phyloP scores from a whole-genome alignment of 371 early-diverging fungal species.

The Lichtheimia hyalospora region DNA sequence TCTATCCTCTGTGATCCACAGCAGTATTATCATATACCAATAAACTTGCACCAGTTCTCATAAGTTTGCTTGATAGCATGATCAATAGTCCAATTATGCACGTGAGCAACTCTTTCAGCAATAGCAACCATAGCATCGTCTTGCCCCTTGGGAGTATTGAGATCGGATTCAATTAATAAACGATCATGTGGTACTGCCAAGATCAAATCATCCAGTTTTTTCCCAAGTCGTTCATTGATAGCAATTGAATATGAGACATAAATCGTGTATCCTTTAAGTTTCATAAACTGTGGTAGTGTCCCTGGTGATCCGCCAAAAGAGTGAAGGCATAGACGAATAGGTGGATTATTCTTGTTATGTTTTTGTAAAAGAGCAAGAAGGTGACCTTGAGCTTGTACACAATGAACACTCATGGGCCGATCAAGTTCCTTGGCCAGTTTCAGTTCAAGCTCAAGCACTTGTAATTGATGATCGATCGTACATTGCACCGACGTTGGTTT shows the following conservation, averaged over 20 bases:
- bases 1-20: not conserved
- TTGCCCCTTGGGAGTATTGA: slow-evolving; percentile 58
- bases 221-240: slow-evolving; percentile 55
- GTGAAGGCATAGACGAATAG: slow-evolving; percentile 72
- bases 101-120: slow-evolving; percentile 60
- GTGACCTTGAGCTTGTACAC: slow-evolving; percentile 79
- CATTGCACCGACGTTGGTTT: slow-evolving; percentile 48
- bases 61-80: slow-evolving; percentile 55
- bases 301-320: slow-evolving; percentile 84
- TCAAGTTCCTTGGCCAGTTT: slow-evolving; percentile 66
- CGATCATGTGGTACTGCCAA: slow-evolving; percentile 70
- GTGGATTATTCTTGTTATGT: slow-evolving; percentile 14
- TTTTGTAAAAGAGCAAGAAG: slow-evolving; percentile 54
- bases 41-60: slow-evolving; percentile 67
- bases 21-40: slow-evolving; percentile 19
- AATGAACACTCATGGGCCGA: slow-evolving; percentile 79
- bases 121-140: slow-evolving; percentile 63
- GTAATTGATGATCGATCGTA: slow-evolving; percentile 67
- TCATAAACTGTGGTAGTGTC: slow-evolving; percentile 61
- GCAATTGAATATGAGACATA: slow-evolving; percentile 70
- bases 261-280: slow-evolving; percentile 33
- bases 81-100: slow-evolving; percentile 64
- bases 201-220: slow-evolving; percentile 55
- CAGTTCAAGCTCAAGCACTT: slow-evolving; percentile 68
- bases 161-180: slow-evolving; percentile 83